Conservation (phyloP, 768 basidiomycete species). For the Podaxis sp. region DNA sequence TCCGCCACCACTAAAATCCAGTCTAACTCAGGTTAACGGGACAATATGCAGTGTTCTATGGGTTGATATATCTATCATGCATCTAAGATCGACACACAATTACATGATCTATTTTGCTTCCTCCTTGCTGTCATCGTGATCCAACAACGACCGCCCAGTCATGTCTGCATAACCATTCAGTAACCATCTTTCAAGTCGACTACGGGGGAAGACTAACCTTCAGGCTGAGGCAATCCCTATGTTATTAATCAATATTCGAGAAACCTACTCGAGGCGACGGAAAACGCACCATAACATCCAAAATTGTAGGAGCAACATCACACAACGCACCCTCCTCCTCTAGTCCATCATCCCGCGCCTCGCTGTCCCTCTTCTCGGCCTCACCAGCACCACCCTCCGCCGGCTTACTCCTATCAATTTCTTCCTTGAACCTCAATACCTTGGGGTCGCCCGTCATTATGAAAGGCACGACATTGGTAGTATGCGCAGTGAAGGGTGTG, state of each 20-base stretch:
- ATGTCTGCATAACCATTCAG: slow-evolving; percentile 40
- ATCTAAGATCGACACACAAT: neutral
- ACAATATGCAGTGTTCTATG: no score
- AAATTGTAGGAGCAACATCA: slow-evolving; percentile 88
- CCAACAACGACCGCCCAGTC: slow-evolving; percentile 58
- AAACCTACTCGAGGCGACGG: neutral
- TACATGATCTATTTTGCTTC: neutral
- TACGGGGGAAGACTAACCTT: slow-evolving; percentile 24
- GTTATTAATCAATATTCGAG: neutral
- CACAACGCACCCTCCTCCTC: slow-evolving; percentile 77
- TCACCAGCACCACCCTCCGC: slow-evolving; percentile 52
- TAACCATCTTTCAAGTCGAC: no score
- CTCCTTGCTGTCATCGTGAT: slow-evolving; percentile 4
- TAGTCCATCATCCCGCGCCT: slow-evolving; percentile 37
- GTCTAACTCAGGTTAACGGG: no score
- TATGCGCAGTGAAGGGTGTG: slow-evolving; percentile 89
- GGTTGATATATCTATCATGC: no score
- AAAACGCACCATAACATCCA: slow-evolving; percentile 62
- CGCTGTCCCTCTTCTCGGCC: slow-evolving; percentile 49
- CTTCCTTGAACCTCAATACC: slow-evolving; percentile 53
- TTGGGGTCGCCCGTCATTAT: slow-evolving; percentile 74
- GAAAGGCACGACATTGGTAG: slow-evolving; percentile 88
- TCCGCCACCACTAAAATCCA: no score
- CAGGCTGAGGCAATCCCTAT: slow-evolving; percentile 66
- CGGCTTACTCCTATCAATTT: slow-evolving; percentile 52